These are phyloP conservation scores for Trichoderma polysporum DNA, from an alignment of 2,329 filamentous ascomycete genomes.

Conservation along the genomic window DNA sequence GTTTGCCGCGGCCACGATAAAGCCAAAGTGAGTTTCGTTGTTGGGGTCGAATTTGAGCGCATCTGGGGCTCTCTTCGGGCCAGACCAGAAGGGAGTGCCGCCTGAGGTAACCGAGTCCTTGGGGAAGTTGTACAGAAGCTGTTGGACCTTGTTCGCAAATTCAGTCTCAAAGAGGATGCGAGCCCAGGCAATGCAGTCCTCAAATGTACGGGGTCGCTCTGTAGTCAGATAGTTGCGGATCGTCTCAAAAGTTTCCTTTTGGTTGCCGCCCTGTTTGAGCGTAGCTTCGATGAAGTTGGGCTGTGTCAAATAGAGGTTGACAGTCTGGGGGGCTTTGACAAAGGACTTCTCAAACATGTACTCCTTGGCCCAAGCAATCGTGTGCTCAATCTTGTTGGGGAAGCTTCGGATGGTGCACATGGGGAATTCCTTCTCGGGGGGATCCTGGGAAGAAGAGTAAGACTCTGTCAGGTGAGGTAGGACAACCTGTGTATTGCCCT, in stretches of 20 bases:
- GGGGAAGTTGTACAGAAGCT: slow-evolving; percentile 94
- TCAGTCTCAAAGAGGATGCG: slow-evolving; percentile 92
- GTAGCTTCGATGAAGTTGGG: slow-evolving; percentile 85
- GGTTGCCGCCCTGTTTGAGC: slow-evolving; percentile 89
- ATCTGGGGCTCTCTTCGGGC: slow-evolving; percentile 93
- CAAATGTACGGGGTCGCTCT: slow-evolving; percentile 86
- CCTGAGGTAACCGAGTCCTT: slow-evolving; percentile 87
- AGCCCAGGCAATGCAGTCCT: slow-evolving; percentile 96
- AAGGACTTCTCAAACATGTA: slow-evolving; percentile 88
- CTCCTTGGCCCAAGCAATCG: slow-evolving; percentile 96
- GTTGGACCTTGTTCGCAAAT: slow-evolving; percentile 95
- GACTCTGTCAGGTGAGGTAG: slow-evolving; percentile 91
- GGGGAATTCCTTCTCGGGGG: slow-evolving; percentile 96
- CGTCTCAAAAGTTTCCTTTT: slow-evolving; percentile 89
- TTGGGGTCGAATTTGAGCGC: slow-evolving; percentile 83
- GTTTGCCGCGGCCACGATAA: slow-evolving; percentile 84
- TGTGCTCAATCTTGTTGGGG: slow-evolving; percentile 97
- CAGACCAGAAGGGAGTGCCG: slow-evolving; percentile 95
- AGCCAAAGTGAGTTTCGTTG: slow-evolving; percentile 83
- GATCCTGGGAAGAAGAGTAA: slow-evolving; percentile 92
- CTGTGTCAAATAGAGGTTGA: slow-evolving; percentile 90
- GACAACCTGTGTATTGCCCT: slow-evolving; percentile 97
- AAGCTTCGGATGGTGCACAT: slow-evolving; percentile 98
- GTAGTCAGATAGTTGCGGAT: slow-evolving; percentile 88
- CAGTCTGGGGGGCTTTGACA: slow-evolving; percentile 88